Evolutionary conservation across 306 rosid genomes (phyloP).

Genomic region (Sechiopsis laciniata): DNA sequence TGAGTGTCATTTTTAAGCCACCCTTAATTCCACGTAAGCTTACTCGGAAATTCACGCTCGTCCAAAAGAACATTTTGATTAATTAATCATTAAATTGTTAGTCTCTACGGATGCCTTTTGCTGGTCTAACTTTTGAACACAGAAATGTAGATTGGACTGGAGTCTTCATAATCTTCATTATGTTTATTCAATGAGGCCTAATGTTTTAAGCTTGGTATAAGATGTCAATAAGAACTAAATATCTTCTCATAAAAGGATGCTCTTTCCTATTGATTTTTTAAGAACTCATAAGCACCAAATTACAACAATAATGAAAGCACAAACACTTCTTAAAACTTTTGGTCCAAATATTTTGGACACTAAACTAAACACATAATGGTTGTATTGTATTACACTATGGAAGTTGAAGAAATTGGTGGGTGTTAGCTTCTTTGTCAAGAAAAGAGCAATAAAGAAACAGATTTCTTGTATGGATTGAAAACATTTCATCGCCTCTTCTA

Average conservation of each 20-base stretch:
- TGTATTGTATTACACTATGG: not conserved
- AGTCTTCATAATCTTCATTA: not conserved
- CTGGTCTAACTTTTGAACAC: conserved; percentile 6
- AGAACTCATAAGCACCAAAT: not conserved
- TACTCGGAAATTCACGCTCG: too few species aligned
- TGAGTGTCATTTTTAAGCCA: too few species aligned
- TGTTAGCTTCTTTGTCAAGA: conserved; percentile 15
- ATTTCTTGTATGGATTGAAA: not conserved
- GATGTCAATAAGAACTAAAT: conserved; percentile 12
- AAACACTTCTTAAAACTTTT: not conserved
- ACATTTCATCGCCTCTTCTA: conserved; percentile 20
- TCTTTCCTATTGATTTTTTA: not conserved
- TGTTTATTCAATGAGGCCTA: not conserved
- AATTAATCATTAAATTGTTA: too few species aligned
- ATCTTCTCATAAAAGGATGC: not conserved
- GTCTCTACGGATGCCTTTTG: conserved; percentile 5
- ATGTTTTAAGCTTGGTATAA: conserved; percentile 17
- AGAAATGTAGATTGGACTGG: too few species aligned
- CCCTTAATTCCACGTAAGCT: too few species aligned
- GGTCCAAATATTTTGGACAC: not conserved
- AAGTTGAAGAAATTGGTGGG: conserved; percentile 8
- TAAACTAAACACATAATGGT: not conserved
- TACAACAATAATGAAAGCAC: not conserved
- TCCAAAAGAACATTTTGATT: too few species aligned
- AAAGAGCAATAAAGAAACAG: conserved; percentile 11